Evolutionary conservation across 257 asterid species (phyloP).

Genomic region (Anisodus tanguticus): DNA sequence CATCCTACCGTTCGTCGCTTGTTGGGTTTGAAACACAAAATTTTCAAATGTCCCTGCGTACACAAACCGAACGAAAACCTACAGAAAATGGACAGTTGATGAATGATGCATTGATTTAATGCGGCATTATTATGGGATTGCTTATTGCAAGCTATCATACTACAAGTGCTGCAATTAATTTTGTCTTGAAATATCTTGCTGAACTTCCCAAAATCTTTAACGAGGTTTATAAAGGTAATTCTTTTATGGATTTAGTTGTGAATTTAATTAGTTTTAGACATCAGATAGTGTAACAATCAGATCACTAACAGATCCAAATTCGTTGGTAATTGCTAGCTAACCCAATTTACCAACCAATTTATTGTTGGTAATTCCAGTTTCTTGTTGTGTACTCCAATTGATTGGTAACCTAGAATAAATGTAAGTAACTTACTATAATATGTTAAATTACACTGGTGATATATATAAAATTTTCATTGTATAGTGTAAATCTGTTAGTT

Average conservation of each 20-base stretch:
- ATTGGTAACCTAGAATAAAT: too few relatives aligned
- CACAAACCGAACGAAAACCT: too few relatives aligned
- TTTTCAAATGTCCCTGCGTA: too few relatives aligned
- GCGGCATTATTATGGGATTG: too few relatives aligned
- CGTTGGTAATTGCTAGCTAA: neutral
- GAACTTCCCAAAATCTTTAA: slow-evolving; percentile 34
- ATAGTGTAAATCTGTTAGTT: too few relatives aligned
- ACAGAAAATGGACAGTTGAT: neutral
- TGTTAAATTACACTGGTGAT: neutral
- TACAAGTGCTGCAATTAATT: slow-evolving; percentile 32
- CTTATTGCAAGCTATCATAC: slow-evolving; percentile 36
- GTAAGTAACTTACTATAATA: neutral
- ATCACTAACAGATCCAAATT: neutral
- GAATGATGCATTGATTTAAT: slow-evolving; percentile 34
- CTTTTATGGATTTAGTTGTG: neutral
- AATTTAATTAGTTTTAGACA: neutral
- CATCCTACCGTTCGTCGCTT: too few relatives aligned
- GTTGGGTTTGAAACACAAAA: too few relatives aligned
- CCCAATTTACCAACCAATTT: neutral
- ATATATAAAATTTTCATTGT: too few relatives aligned
- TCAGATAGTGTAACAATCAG: too few relatives aligned
- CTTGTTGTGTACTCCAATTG: too few relatives aligned
- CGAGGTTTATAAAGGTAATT: slow-evolving; percentile 33
- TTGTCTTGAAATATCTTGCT: slow-evolving; percentile 34
- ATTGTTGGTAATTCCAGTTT: too few relatives aligned